Conservation (phyloP, 768 basidiomycete genomes). For the Lactarius pseudohatsudake region DNA sequence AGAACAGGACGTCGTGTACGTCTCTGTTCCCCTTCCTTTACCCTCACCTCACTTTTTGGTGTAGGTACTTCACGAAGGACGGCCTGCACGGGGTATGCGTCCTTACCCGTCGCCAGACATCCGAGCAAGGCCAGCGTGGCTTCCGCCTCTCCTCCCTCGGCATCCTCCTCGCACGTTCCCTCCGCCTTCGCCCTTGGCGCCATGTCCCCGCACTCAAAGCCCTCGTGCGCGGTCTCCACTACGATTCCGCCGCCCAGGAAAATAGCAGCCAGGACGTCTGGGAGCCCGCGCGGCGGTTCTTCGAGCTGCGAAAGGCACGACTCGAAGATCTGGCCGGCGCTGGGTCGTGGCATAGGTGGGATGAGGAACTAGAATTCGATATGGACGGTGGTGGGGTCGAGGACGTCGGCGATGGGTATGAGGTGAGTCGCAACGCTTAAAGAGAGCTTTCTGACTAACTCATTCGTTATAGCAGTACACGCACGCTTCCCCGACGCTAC, state of each 20-base stretch:
- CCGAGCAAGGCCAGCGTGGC: no score
- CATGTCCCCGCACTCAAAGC: slow-evolving; percentile 65
- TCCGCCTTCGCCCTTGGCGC: slow-evolving; percentile 47
- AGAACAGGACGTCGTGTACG: slow-evolving; percentile 78
- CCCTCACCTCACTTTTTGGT: no score
- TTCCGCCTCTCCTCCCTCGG: slow-evolving; percentile 75
- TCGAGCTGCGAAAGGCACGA: slow-evolving; percentile 58
- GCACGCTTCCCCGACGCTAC: slow-evolving; percentile 55
- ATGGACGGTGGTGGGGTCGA: neutral
- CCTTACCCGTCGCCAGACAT: no score
- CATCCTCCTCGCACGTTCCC: no score
- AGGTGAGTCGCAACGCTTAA: neutral
- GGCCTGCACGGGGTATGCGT: no score
- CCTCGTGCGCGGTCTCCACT: slow-evolving; percentile 55
- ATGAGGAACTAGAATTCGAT: slow-evolving; percentile 54
- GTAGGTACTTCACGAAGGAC: no score
- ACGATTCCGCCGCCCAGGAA: slow-evolving; percentile 33
- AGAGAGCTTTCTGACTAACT: neutral
- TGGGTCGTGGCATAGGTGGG: slow-evolving; percentile 69
- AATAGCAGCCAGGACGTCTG: slow-evolving; percentile 48
- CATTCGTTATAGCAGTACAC: slow-evolving; percentile 24
- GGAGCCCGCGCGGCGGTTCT: slow-evolving; percentile 63
- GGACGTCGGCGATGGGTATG: neutral
- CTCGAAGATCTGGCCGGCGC: slow-evolving; percentile 53
- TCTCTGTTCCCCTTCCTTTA: slow-evolving; percentile 18